phyloP scores from a whole-genome alignment of 2,329 filamentous ascomycete genomes.

The Amauroascus niger region DNA sequence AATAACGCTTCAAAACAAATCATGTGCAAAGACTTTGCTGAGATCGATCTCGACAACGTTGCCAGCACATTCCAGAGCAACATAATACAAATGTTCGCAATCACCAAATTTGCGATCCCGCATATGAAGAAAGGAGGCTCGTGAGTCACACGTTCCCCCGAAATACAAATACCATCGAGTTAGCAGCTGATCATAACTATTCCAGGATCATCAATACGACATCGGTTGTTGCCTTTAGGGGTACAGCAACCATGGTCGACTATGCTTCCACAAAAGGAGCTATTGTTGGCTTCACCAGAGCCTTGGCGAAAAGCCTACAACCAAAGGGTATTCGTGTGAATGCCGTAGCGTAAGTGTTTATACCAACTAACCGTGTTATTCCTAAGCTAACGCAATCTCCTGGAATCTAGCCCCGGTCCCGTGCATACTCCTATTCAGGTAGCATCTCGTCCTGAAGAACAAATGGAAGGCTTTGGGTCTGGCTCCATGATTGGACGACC shows the following conservation, averaged over 20 bases:
- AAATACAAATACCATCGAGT: neutral
- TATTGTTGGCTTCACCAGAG: conserved; percentile 47
- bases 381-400: no score
- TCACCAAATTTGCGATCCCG: conserved; percentile 48
- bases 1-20: conserved; percentile 53
- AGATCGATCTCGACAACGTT: conserved; percentile 47
- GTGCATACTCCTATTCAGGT: conserved; percentile 31
- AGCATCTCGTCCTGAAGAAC: conserved; percentile 27
- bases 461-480: conserved; percentile 29
- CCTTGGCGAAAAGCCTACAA: conserved; percentile 45
- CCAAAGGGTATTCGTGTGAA: conserved; percentile 50
- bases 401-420: conserved; percentile 23
- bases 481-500: conserved; percentile 27
- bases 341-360: conserved; percentile 32
- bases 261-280: conserved; percentile 51
- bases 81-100: conserved; percentile 50
- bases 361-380: no score
- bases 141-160: conserved; percentile 25
- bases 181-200: neutral
- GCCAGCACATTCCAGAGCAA: conserved; percentile 50
- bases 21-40: conserved; percentile 43
- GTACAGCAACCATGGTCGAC: conserved; percentile 44
- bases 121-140: conserved; percentile 46
- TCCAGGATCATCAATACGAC: conserved; percentile 48
- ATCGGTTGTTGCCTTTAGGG: conserved; percentile 47